A percentile compares a stretch with the other conserved stretches of the same genome.
Conservation (phyloP, 2,329 filamentous ascomycete species). For the Colletotrichum filicis region DNA sequence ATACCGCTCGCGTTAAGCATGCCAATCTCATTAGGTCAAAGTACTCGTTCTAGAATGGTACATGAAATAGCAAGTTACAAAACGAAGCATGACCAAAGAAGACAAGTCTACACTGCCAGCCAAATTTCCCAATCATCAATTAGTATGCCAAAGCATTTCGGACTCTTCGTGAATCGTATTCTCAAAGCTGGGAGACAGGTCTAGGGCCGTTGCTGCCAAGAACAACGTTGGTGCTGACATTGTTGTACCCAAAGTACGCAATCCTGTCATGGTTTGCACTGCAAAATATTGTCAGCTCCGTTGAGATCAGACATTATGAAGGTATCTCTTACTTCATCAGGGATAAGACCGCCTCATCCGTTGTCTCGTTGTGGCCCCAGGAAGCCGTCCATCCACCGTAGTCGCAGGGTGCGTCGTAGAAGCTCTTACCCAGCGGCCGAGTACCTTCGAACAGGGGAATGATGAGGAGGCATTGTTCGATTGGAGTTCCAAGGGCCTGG, state of each 20-base stretch:
- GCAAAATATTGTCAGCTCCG: neutral
- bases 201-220: conserved; percentile 19
- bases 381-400: conserved; percentile 43
- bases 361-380: conserved; percentile 44
- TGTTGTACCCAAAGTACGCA: conserved; percentile 31
- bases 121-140: too few species aligned
- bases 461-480: conserved; percentile 34
- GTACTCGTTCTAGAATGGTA: too few species aligned
- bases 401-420: conserved; percentile 39
- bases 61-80: too few species aligned
- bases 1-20: too few species aligned
- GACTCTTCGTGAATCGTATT: too few species aligned
- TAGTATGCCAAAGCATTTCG: too few species aligned
- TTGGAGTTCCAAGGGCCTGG: neutral
- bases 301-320: too few species aligned
- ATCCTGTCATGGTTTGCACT: conserved; percentile 5
- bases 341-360: conserved; percentile 44
- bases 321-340: conserved; percentile 42
- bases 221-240: conserved; percentile 18
- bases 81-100: too few species aligned
- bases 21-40: too few species aligned
- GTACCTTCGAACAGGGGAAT: conserved; percentile 17
- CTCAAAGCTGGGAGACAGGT: neutral
- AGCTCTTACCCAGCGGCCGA: conserved; percentile 39
- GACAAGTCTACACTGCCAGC: too few species aligned